Conservation (phyloP, 306 rosid species). For the Begonia loranthoides region DNA sequence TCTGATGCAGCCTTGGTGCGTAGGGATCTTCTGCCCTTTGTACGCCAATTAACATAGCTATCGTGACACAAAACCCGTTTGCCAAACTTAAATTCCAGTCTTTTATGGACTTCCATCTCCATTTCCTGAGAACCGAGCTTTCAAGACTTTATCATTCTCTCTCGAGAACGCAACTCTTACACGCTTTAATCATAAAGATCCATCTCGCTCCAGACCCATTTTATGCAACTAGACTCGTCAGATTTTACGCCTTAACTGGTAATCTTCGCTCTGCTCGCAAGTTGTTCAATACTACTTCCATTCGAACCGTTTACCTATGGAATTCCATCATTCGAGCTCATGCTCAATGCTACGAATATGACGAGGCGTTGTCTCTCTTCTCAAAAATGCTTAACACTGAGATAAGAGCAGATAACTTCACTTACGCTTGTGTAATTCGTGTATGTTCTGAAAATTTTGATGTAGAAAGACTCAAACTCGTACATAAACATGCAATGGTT, state of each 20-base stretch:
- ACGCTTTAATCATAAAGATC: constrained; percentile 42
- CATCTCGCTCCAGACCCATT: constrained; percentile 52
- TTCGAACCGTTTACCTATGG: constrained; percentile 61
- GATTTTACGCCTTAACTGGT: constrained; percentile 31
- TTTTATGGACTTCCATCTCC: constrained; percentile 23
- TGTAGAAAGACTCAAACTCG: constrained; percentile 18
- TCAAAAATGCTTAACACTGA: constrained; percentile 31
- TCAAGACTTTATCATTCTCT: constrained; percentile 39
- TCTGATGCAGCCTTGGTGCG: no score
- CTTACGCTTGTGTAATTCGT: constrained; percentile 29
- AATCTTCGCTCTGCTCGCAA: constrained; percentile 34
- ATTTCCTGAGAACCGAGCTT: constrained; percentile 34
- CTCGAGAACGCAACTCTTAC: constrained; percentile 38
- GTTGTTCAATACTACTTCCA: constrained; percentile 47
- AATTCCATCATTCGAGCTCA: constrained; percentile 75
- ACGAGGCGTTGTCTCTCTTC: constrained; percentile 47
- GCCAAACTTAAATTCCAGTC: constrained; percentile 6
- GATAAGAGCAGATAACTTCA: constrained; percentile 36
- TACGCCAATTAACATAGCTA: no score
- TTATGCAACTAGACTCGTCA: constrained; percentile 53
- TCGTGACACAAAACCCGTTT: background rate
- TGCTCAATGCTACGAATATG: constrained; percentile 36
- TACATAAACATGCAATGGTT: constrained; percentile 20
- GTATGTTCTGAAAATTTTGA: constrained; percentile 26
- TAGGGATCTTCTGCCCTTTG: no score